phyloP scores from a whole-genome alignment of 805 yeast species.

The Myxozyma kluyveri region DNA sequence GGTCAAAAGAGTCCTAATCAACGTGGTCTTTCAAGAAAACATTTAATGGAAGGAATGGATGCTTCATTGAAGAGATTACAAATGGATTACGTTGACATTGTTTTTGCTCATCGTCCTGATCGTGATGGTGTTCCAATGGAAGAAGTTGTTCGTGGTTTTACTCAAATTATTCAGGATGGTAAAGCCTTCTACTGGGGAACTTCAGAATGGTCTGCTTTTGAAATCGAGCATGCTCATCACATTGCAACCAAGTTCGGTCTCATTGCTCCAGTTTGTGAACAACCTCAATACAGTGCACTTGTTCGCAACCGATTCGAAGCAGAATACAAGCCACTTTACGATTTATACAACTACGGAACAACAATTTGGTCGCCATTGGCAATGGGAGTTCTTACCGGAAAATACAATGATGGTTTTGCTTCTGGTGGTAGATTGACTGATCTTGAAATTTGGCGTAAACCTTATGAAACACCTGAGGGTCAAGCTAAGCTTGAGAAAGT shows the following conservation, averaged over 20 bases:
- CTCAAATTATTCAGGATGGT: slow-evolving; percentile 36
- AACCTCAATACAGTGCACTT: slow-evolving; percentile 35
- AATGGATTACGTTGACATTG: slow-evolving; percentile 37
- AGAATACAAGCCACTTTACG: slow-evolving; percentile 36
- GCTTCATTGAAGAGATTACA: slow-evolving; percentile 36
- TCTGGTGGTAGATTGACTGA: slow-evolving; percentile 31
- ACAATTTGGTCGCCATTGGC: slow-evolving; percentile 39
- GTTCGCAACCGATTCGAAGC: slow-evolving; percentile 35
- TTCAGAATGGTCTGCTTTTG: slow-evolving; percentile 37
- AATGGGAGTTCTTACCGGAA: slow-evolving; percentile 39
- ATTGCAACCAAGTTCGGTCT: slow-evolving; percentile 37
- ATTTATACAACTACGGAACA: slow-evolving; percentile 37
- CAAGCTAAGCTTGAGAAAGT: slow-evolving; percentile 33
- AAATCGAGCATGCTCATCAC: slow-evolving; percentile 39
- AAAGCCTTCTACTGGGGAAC: slow-evolving; percentile 40
- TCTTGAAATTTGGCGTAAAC: slow-evolving; percentile 17
- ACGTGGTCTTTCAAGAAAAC: slow-evolving; percentile 38
- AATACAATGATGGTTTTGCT: slow-evolving; percentile 35
- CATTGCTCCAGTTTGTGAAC: slow-evolving; percentile 38
- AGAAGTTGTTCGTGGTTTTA: slow-evolving; percentile 39
- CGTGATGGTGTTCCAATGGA: slow-evolving; percentile 32
- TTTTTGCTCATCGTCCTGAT: slow-evolving; percentile 39
- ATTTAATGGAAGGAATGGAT: slow-evolving; percentile 37
- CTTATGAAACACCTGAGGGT: slow-evolving; percentile 30
- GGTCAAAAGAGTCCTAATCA: slow-evolving; percentile 33